Evolutionary conservation across 208 protist genomes (phyloP).

Genomic region (Leptomonas pyrrhocoris): DNA sequence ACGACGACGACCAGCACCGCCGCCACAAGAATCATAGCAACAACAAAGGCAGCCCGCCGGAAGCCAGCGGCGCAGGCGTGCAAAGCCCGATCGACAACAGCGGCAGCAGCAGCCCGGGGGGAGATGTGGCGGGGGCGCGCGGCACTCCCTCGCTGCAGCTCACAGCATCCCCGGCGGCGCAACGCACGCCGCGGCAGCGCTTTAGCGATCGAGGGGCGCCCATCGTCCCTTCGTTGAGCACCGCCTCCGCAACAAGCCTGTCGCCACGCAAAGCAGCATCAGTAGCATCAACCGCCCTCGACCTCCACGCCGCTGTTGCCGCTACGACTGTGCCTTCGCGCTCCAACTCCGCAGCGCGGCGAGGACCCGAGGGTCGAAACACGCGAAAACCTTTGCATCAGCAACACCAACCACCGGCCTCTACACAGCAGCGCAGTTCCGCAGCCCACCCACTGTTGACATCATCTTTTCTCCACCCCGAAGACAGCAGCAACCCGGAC

Average conservation of each 20-base stretch:
- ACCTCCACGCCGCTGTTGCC: neutral
- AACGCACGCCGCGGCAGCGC: slow-evolving; percentile 10
- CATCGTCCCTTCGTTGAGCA: slow-evolving; percentile 10
- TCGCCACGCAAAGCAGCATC: neutral
- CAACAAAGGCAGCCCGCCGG: neutral
- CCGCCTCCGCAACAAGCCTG: neutral
- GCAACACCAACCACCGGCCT: neutral
- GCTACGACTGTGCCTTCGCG: slow-evolving; percentile 8
- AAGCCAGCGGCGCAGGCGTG: neutral
- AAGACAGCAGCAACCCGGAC: slow-evolving; percentile 8
- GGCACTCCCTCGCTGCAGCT: slow-evolving; percentile 14
- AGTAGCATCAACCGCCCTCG: neutral
- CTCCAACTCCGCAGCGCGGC: slow-evolving; percentile 9
- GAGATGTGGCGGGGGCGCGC: neutral
- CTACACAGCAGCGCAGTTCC: neutral
- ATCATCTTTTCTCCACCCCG: neutral
- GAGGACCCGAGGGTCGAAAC: neutral
- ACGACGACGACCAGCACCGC: no score
- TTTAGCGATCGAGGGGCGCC: slow-evolving; percentile 10
- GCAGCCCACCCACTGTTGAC: slow-evolving; percentile 5
- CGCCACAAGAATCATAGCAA: no score
- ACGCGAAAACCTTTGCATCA: neutral
- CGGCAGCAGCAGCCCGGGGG: slow-evolving; percentile 11
- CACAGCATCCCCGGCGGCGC: neutral
- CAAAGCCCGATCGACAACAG: neutral